phyloP scores from a whole-genome alignment of 2,329 filamentous ascomycete species.

The Fusarium sublunatum region DNA sequence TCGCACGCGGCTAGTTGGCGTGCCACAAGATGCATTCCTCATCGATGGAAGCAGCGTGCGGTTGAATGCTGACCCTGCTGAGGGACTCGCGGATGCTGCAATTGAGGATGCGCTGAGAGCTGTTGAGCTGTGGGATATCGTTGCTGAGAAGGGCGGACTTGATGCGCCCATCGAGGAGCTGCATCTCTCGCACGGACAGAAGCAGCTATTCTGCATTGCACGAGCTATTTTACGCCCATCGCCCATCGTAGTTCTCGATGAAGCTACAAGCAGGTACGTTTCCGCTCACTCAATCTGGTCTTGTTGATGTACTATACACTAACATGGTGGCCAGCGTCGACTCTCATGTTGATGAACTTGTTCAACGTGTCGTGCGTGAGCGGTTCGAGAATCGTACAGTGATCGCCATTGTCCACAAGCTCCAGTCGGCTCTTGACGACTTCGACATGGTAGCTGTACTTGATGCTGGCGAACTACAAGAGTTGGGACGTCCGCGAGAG shows the following conservation, averaged over 20 bases:
- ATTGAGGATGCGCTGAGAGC: conserved; percentile 58
- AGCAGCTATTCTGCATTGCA: conserved; percentile 61
- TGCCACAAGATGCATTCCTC: conserved; percentile 64
- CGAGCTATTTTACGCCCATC: conserved; percentile 56
- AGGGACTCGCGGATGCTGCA: conserved; percentile 51
- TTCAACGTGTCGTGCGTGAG: conserved; percentile 28
- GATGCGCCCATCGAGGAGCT: conserved; percentile 49
- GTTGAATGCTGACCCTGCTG: conserved; percentile 59
- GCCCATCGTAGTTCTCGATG: conserved; percentile 56
- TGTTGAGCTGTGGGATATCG: conserved; percentile 57
- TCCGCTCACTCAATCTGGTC: not conserved
- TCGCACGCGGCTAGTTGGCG: conserved; percentile 52
- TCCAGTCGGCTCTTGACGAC: conserved; percentile 36
- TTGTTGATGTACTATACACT: not conserved
- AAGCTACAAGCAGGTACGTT: conserved; percentile 54
- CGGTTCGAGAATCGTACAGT: conserved; percentile 42
- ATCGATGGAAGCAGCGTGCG: conserved; percentile 57
- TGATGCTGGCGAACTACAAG: conserved; percentile 36
- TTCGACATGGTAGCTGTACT: conserved; percentile 40
- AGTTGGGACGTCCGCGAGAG: conserved; percentile 36
- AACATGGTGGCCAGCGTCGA: conserved; percentile 25
- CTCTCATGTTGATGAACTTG: conserved; percentile 30
- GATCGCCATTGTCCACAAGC: conserved; percentile 45
- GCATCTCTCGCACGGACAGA: conserved; percentile 59
- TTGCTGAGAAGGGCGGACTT: conserved; percentile 54